A percentile compares a stretch with the other conserved stretches of the same genome.
Conservation (phyloP, 331 rosid species). For the Erythrophleum ivorense region DNA sequence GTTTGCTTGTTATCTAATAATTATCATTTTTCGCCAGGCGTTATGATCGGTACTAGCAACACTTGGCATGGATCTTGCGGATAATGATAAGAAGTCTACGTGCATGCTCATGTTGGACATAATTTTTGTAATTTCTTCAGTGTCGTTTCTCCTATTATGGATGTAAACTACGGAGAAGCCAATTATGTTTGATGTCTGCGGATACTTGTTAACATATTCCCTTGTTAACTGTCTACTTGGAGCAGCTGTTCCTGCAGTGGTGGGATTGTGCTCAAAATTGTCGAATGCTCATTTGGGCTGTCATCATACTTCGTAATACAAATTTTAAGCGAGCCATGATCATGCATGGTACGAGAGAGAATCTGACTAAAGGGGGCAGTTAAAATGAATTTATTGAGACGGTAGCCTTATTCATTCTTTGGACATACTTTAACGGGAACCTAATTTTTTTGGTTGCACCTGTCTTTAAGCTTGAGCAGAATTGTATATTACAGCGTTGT, state of each 20-base stretch:
- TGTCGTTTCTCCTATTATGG: conserved; percentile 53
- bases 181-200: conserved; percentile 49
- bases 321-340: too few relatives aligned
- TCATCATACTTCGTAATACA: not conserved
- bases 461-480: too few relatives aligned
- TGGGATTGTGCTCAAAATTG: not conserved
- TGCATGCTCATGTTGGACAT: conserved; percentile 56
- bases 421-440: too few relatives aligned
- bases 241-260: conserved; percentile 12
- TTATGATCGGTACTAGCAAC: conserved; percentile 77
- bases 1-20: not conserved
- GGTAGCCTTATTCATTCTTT: too few relatives aligned
- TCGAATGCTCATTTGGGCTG: not conserved
- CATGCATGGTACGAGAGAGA: not conserved
- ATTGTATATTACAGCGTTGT: too few relatives aligned
- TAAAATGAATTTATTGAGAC: too few relatives aligned
- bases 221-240: conserved; percentile 42
- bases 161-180: conserved; percentile 59
- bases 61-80: conserved; percentile 41
- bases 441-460: too few relatives aligned
- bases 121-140: conserved; percentile 48
- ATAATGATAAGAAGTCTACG: conserved; percentile 46
- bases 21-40: conserved; percentile 63
- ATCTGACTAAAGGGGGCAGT: too few relatives aligned
- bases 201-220: conserved; percentile 15